Evolutionary conservation across 345 rosid genomes (phyloP), one percentile per base, ranked within the genome.

Genomic region (Camelina laxa): DNA sequence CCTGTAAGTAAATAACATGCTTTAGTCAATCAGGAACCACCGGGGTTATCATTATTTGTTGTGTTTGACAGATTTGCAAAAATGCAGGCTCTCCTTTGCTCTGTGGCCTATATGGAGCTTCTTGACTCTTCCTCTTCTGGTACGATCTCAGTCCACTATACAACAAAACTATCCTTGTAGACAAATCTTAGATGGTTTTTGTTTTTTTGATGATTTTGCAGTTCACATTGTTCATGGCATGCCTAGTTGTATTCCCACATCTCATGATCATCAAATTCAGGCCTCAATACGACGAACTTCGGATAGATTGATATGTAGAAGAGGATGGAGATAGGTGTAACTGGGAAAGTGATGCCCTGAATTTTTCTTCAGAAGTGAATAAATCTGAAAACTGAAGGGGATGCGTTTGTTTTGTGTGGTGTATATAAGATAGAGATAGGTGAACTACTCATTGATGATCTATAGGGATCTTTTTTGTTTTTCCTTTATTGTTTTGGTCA

Each of bases 101-200:
- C 59, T 94, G 65, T 94, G 97, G 97, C 98, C 98, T 35, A 87
- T 94, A 65, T 94, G 97, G 96, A 83, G 98, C 44, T 86, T 94
- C 84, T 81, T 94, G 89, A 86, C 97, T 74, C 86, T 94, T 67
- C 98, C 98, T 70, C 97, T 94, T 74, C 87, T 94, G 94, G 98
- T 94, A 88, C 75, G 38, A 45, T 12, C 20, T 24, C 33, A 67
- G 16, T 42, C 57, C 50, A n/a, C 16, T 4, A 39, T 20, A 11
- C 33, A 33, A 11, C 33, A 33, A 42, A 22, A 33, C 10, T 19
- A 31, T 65, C 10, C n/a, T 60, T 73, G 58, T 61, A 21, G 12
- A 39, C 15, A 24, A 50, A 13, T 42, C 36, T 69, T 22, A 31
- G 39, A n/a, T 70, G 19, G 73, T 60, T 44, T 27, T 21, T 64